phyloP scores from a whole-genome alignment of 2,329 filamentous ascomycete species.

The Paecilomyces sp. region DNA sequence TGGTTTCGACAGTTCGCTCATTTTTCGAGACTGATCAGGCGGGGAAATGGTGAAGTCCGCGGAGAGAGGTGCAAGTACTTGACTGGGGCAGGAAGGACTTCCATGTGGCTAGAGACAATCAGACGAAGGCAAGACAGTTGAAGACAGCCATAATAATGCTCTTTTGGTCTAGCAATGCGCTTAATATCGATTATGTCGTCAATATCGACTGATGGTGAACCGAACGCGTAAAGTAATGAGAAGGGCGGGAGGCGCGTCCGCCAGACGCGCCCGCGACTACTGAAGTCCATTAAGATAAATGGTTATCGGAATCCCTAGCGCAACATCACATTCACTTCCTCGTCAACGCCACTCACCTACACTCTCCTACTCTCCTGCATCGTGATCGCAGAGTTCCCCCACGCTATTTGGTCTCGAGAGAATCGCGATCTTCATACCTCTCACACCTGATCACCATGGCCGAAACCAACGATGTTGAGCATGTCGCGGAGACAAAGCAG shows the following conservation, averaged over 20 bases:
- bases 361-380: background rate
- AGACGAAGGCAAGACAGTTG: background rate
- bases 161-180: background rate
- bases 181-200: background rate
- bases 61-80: background rate
- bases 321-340: conserved; percentile 2
- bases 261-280: conserved; percentile 11
- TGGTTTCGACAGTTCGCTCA: conserved; percentile 16
- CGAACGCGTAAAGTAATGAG: conserved; percentile 1
- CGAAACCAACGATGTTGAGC: conserved; percentile 11
- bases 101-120: background rate
- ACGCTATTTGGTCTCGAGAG: background rate
- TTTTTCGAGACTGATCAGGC: conserved; percentile 5
- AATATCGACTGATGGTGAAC: background rate
- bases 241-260: conserved; percentile 10
- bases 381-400: background rate
- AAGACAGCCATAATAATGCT: background rate
- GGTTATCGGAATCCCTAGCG: conserved; percentile 3
- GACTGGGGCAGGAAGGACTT: background rate
- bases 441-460: conserved; percentile 15
- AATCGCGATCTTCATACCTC: background rate
- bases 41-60: background rate
- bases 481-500: conserved; percentile 7
- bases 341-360: conserved; percentile 1
- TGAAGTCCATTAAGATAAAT: conserved; percentile 2